Evolutionary conservation across 208 protist genomes (phyloP).

Genomic region (Acanthamoeba royreba): DNA sequence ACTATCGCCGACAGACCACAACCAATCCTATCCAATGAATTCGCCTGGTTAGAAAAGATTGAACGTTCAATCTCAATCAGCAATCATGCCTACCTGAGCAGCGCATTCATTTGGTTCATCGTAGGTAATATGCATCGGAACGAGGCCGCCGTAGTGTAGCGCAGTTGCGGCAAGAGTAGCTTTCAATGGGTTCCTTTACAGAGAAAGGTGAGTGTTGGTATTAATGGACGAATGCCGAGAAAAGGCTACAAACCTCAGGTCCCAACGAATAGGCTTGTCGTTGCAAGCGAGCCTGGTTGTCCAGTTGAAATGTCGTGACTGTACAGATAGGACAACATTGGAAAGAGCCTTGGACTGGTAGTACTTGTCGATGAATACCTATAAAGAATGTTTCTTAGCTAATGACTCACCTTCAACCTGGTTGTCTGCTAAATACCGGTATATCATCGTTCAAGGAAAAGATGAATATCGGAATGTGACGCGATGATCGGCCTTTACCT

Average conservation of each 20-base stretch:
- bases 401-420: neutral
- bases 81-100: neutral
- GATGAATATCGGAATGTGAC: neutral
- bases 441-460: neutral
- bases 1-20: conserved; percentile 26
- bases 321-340: neutral
- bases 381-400: neutral
- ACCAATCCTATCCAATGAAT: neutral
- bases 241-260: neutral
- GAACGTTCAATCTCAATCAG: neutral
- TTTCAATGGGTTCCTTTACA: neutral
- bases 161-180: neutral
- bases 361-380: conserved; percentile 37
- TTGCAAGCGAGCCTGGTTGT: neutral
- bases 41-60: no score
- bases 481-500: neutral
- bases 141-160: conserved; percentile 23
- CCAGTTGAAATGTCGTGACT: neutral
- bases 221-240: neutral
- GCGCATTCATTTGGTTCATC: conserved; percentile 4
- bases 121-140: conserved; percentile 32
- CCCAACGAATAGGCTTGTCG: neutral
- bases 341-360: conserved; percentile 12
- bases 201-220: neutral
- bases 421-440: neutral